Evolutionary conservation across 257 asterid species (phyloP).

Genomic region (Jasminum sambac): DNA sequence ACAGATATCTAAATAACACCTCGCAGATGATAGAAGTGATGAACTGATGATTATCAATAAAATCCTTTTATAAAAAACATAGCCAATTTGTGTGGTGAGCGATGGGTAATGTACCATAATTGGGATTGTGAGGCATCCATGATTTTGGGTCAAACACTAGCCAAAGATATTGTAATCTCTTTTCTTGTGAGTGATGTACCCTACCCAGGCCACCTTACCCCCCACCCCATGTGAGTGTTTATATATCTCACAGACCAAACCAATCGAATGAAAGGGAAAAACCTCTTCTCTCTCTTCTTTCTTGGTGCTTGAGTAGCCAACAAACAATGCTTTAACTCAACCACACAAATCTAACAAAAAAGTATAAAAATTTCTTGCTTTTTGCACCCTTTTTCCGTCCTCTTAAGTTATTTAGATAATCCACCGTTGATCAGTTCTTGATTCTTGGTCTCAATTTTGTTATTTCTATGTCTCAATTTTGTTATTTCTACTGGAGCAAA

Average conservation of each 20-base stretch:
- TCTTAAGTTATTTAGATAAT: too few relatives aligned
- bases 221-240: not conserved
- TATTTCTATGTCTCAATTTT: too few relatives aligned
- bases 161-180: constrained; percentile 5
- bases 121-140: constrained; percentile 27
- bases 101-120: too few relatives aligned
- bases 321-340: not conserved
- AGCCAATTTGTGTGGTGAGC: too few relatives aligned
- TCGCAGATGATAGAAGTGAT: too few relatives aligned
- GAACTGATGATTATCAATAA: too few relatives aligned
- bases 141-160: constrained; percentile 34
- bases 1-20: too few relatives aligned
- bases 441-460: not conserved
- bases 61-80: too few relatives aligned
- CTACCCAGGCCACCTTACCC: constrained; percentile 1
- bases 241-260: constrained; percentile 1
- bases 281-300: not conserved
- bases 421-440: constrained; percentile 15
- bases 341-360: not conserved
- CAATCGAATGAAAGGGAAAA: not conserved
- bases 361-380: not conserved
- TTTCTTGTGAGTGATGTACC: constrained; percentile 1
- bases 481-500: not conserved
- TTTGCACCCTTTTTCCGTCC: constrained; percentile 5
- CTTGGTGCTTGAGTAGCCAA: constrained; percentile 2